Evolutionary conservation across 768 basidiomycete genomes (phyloP).

Genomic region (Nidula microcarpa): DNA sequence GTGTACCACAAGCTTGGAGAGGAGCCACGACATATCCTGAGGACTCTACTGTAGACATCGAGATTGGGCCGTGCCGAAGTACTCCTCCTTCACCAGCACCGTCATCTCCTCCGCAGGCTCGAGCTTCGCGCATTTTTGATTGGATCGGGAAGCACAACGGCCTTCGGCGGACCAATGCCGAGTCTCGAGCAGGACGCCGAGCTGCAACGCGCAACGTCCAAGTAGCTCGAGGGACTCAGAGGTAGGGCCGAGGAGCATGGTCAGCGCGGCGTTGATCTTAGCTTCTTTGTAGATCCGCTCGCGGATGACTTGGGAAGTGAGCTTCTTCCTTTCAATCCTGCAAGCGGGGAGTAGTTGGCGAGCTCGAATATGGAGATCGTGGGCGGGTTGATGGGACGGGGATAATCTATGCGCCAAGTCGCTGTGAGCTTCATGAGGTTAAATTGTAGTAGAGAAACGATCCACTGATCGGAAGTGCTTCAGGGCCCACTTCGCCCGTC

Average conservation of each 20-base stretch:
- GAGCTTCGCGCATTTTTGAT: conserved; percentile 29
- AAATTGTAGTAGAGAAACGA: neutral
- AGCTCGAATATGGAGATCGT: conserved; percentile 45
- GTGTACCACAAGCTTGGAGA: conserved; percentile 43
- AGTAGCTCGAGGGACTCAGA: conserved; percentile 47
- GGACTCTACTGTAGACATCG: conserved; percentile 41
- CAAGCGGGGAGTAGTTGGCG: conserved; percentile 46
- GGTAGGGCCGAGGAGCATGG: conserved; percentile 44
- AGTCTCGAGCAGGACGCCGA: conserved; percentile 49
- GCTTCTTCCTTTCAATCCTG: conserved; percentile 43
- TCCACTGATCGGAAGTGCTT: conserved; percentile 33
- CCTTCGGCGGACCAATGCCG: conserved; percentile 42
- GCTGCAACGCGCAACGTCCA: conserved; percentile 44
- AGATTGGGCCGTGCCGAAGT: conserved; percentile 44
- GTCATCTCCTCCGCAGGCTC: conserved; percentile 47
- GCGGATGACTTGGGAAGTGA: conserved; percentile 45
- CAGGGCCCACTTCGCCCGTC: conserved; percentile 37
- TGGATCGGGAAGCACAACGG: conserved; percentile 42
- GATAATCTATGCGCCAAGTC: conserved; percentile 25
- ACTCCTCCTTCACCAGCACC: conserved; percentile 42
- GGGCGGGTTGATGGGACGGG: conserved; percentile 49
- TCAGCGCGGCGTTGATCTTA: conserved; percentile 46
- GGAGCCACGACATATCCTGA: conserved; percentile 47
- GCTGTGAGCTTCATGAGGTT: neutral
- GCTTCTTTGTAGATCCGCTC: conserved; percentile 47